phyloP scores from a whole-genome alignment of 2,329 filamentous ascomycete genomes.

The Fusarium pininemorale region DNA sequence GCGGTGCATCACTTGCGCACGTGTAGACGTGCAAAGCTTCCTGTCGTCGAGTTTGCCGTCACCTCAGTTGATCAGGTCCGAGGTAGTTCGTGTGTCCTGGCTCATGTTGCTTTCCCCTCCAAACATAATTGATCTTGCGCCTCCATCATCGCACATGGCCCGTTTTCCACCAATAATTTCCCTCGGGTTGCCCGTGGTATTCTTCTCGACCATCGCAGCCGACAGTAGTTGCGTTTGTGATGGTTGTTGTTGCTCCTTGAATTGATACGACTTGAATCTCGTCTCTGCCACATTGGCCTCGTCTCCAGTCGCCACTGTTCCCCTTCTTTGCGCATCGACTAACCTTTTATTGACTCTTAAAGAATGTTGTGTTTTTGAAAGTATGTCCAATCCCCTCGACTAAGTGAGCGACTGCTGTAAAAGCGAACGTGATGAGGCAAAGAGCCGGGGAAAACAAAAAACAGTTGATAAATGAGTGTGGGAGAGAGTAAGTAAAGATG shows the following conservation, averaged over 20 bases:
- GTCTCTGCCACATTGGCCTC: background rate
- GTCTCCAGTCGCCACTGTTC: background rate
- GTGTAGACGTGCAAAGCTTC: background rate
- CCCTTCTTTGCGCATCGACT: conserved; percentile 13
- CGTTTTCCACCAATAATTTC: background rate
- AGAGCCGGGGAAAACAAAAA: conserved; percentile 33
- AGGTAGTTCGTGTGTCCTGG: background rate
- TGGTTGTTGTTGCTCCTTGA: background rate
- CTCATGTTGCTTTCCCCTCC: background rate
- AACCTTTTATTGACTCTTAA: conserved; percentile 38
- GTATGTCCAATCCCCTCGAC: conserved; percentile 20
- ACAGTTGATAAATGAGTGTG: conserved; percentile 60
- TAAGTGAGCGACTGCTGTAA: conserved; percentile 41
- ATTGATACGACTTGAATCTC: background rate
- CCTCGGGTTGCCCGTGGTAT: background rate
- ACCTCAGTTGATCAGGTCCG: background rate
- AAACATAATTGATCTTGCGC: background rate
- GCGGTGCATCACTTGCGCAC: background rate
- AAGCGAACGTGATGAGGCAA: conserved; percentile 45
- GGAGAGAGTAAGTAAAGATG: conserved; percentile 57
- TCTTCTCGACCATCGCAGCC: background rate
- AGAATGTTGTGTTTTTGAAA: conserved; percentile 17
- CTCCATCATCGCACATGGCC: background rate
- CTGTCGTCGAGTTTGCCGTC: background rate
- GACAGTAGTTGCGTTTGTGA: background rate